Evolutionary conservation across 345 rosid genomes (phyloP).

Genomic region (Raphanus raphanistrum): DNA sequence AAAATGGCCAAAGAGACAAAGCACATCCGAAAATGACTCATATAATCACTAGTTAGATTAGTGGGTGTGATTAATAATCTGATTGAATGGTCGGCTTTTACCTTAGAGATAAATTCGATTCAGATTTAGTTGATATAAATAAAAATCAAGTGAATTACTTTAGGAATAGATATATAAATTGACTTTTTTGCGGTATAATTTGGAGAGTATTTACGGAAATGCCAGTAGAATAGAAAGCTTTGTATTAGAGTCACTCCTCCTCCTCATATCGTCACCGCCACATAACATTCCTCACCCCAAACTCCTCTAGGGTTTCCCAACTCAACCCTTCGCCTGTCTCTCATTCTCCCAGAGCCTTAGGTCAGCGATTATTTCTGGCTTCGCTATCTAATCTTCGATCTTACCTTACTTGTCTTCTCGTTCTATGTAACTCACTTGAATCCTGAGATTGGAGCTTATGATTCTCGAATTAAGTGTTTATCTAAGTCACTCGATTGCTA

Average conservation of each 20-base stretch:
- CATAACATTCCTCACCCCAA: background rate
- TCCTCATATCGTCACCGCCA: constrained; percentile 30
- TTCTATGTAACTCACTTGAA: background rate
- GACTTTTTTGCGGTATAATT: background rate
- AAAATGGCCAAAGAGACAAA: background rate
- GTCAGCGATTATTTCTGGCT: constrained; percentile 8
- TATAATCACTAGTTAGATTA: too few relatives aligned
- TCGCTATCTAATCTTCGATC: background rate
- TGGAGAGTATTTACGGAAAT: background rate
- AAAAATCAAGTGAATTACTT: too few relatives aligned
- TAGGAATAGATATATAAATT: too few relatives aligned
- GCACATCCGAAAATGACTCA: background rate
- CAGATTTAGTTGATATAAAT: too few relatives aligned
- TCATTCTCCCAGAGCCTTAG: background rate
- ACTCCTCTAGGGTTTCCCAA: constrained; percentile 38
- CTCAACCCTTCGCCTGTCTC: background rate
- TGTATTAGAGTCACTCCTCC: constrained; percentile 10
- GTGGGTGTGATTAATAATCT: background rate
- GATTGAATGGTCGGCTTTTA: background rate
- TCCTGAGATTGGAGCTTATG: background rate
- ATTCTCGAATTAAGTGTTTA: background rate
- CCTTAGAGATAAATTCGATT: too few relatives aligned
- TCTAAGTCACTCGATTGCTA: background rate
- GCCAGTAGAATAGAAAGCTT: constrained; percentile 19
- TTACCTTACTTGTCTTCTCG: background rate